Evolutionary conservation across 805 yeast genomes (phyloP).

Genomic region (Barnettozyma wickerhamii): DNA sequence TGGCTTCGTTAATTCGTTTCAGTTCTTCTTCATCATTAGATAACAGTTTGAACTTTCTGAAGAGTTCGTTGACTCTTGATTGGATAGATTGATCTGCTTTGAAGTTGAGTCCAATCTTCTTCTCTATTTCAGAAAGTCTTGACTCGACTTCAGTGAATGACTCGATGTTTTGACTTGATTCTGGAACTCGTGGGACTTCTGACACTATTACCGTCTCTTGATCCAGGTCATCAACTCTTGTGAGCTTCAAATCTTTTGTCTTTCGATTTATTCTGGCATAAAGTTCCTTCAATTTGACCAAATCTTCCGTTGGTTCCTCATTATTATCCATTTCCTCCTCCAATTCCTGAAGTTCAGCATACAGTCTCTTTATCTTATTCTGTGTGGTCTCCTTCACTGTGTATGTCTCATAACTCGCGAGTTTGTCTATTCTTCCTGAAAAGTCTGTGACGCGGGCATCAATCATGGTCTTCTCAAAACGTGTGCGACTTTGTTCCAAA

Average conservation of each 20-base stretch:
- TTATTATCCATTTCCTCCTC: conserved; percentile 16
- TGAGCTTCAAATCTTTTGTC: conserved; percentile 12
- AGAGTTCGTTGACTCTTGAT: conserved; percentile 27
- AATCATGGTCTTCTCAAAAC: conserved; percentile 27
- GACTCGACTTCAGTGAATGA: conserved; percentile 11
- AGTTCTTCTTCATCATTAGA: conserved; percentile 23
- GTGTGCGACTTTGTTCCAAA: conserved; percentile 17
- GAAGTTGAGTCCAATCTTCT: conserved; percentile 15
- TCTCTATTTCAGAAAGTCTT: conserved; percentile 15
- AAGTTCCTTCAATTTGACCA: conserved; percentile 19
- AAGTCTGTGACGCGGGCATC: conserved; percentile 23
- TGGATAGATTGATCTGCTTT: conserved; percentile 18
- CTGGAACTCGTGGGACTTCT: not conserved
- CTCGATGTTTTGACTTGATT: not conserved
- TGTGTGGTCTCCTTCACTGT: conserved; percentile 33
- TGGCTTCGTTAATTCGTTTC: conserved; percentile 15
- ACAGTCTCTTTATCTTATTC: conserved; percentile 35
- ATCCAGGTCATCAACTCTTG: not conserved
- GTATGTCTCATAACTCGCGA: conserved; percentile 31
- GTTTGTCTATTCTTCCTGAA: conserved; percentile 29
- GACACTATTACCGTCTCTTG: not conserved
- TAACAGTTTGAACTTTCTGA: conserved; percentile 26
- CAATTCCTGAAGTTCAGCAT: conserved; percentile 36
- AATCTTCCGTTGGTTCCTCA: conserved; percentile 15
- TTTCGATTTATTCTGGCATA: conserved; percentile 15